A percentile compares a stretch with the other conserved stretches of the same genome.
These are phyloP conservation scores for Anacardium occidentale DNA, from an alignment of 345 rosid species.

Conservation along the genomic window DNA sequence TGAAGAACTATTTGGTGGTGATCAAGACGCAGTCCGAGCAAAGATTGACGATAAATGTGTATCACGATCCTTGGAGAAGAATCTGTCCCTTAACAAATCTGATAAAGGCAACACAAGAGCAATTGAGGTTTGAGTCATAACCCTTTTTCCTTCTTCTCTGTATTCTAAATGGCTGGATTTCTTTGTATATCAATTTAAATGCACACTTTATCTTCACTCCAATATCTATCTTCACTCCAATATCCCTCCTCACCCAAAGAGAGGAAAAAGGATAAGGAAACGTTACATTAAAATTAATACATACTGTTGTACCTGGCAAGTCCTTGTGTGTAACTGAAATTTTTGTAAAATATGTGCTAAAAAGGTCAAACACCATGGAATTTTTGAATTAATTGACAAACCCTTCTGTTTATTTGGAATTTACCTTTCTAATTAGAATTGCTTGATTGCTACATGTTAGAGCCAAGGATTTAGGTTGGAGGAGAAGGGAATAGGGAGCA, in stretches of 20 bases:
- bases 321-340: neutral
- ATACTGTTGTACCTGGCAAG: neutral
- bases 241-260: neutral
- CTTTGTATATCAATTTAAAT: neutral
- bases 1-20: slow-evolving; percentile 76
- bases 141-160: neutral
- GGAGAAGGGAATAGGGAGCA: too few relatives aligned
- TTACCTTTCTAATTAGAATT: neutral
- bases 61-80: slow-evolving; percentile 41
- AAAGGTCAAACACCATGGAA: too few relatives aligned
- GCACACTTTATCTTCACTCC: neutral
- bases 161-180: neutral
- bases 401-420: neutral
- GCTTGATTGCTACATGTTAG: neutral
- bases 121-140: slow-evolving; percentile 29
- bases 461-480: too few relatives aligned
- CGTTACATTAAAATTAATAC: neutral
- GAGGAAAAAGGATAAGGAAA: neutral
- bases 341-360: neutral
- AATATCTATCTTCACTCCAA: neutral
- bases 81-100: slow-evolving; percentile 35
- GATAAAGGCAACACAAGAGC: slow-evolving; percentile 20
- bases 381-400: too few relatives aligned
- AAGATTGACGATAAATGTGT: slow-evolving; percentile 32
- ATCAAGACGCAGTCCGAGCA: slow-evolving; percentile 41